Evolutionary conservation across 768 basidiomycete species (phyloP).

Genomic region (Termitomyces sp.): DNA sequence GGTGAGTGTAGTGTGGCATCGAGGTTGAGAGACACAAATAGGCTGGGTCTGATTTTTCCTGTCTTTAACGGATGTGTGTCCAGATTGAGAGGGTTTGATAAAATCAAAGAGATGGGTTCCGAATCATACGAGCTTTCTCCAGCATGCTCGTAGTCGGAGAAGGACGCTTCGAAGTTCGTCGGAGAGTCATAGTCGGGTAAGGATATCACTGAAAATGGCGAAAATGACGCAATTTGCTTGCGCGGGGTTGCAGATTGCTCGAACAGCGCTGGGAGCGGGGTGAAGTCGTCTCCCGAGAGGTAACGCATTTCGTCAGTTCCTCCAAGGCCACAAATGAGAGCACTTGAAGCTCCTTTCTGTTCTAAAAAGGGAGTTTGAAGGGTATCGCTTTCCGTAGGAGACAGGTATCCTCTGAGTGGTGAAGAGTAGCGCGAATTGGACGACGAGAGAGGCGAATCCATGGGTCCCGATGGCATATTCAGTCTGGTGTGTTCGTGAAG

Average conservation of each 20-base stretch:
- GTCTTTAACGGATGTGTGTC: conserved; percentile 5
- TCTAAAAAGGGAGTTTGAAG: conserved; percentile 34
- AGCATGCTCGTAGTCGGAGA: conserved; percentile 9
- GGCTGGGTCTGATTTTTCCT: conserved; percentile 4
- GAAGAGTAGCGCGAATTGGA: conserved; percentile 22
- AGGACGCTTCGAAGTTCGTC: conserved; percentile 5
- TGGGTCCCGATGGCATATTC: conserved; percentile 20
- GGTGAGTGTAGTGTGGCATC: conserved; percentile 30
- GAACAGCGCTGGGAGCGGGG: conserved; percentile 7
- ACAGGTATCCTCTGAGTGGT: conserved; percentile 22
- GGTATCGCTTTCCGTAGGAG: conserved; percentile 33
- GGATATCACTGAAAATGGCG: conserved; percentile 7
- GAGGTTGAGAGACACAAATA: conserved; percentile 20
- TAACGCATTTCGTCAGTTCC: neutral
- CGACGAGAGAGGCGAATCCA: conserved; percentile 27
- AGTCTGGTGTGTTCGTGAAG: conserved; percentile 16
- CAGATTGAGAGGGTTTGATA: conserved; percentile 9
- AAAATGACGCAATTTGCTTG: conserved; percentile 3
- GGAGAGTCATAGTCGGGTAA: conserved; percentile 11
- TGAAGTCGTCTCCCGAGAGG: conserved; percentile 1
- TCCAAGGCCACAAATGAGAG: neutral
- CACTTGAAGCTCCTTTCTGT: conserved; percentile 11
- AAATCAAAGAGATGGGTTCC: conserved; percentile 1
- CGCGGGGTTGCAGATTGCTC: conserved; percentile 1
- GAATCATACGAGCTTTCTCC: neutral